Conservation (phyloP, 768 basidiomycete species). For the Pleurotus tuoliensis region DNA sequence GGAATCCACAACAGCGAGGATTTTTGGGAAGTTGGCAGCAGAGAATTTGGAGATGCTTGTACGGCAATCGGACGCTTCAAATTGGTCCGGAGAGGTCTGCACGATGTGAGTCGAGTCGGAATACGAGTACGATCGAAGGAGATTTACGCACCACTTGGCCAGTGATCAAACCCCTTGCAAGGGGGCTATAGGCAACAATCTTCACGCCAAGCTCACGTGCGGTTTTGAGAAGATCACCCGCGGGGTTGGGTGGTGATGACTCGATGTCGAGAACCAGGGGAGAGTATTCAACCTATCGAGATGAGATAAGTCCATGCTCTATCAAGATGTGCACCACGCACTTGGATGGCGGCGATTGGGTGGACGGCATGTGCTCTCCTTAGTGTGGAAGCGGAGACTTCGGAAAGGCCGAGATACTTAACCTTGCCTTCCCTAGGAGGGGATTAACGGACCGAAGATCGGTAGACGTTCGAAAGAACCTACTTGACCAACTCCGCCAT, state of each 20-base stretch:
- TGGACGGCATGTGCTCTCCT: slow-evolving; percentile 45
- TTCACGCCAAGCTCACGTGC: slow-evolving; percentile 45
- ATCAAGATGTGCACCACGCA: background rate
- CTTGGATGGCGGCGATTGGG: slow-evolving; percentile 39
- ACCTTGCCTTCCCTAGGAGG: slow-evolving; percentile 35
- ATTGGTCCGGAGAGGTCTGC: slow-evolving; percentile 36
- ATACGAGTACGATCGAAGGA: too few species aligned
- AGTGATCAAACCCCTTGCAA: slow-evolving; percentile 49
- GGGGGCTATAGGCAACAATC: slow-evolving; percentile 48
- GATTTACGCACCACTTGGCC: slow-evolving; percentile 33
- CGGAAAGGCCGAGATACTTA: slow-evolving; percentile 49
- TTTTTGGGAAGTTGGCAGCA: slow-evolving; percentile 39
- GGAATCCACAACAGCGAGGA: slow-evolving; percentile 31
- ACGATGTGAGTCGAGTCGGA: background rate
- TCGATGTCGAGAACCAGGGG: slow-evolving; percentile 47
- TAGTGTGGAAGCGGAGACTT: slow-evolving; percentile 37
- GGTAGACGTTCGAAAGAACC: slow-evolving; percentile 17
- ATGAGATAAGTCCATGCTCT: slow-evolving; percentile 37
- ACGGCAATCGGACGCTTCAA: slow-evolving; percentile 35
- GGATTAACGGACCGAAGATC: background rate
- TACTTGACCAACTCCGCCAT: slow-evolving; percentile 34
- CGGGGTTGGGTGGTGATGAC: slow-evolving; percentile 18
- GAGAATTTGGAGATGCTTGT: slow-evolving; percentile 23
- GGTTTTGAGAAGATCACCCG: slow-evolving; percentile 36
- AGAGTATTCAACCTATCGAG: slow-evolving; percentile 48